Evolutionary conservation across 1,139 yeast species (phyloP), one percentile per base, ranked within the genome.

Genomic region (Schwanniomyces etchellsii): DNA sequence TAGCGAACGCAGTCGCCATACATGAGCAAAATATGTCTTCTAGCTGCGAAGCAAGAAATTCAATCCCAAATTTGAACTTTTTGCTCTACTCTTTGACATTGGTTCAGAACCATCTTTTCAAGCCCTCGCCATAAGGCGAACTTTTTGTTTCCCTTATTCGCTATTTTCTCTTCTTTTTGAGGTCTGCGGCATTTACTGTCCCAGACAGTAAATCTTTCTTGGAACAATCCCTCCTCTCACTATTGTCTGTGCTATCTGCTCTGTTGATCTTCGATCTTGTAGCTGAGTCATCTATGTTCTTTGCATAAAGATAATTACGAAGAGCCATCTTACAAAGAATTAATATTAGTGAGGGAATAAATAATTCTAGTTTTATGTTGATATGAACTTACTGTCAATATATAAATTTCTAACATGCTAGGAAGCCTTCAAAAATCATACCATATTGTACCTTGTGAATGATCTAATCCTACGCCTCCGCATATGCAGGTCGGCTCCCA

Each of bases 271-370:
- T 46, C 14, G 52, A 43, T 6, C 29, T 35, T 28, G 39, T 46
- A 35, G 31, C 41, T 11, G 36, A 36, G 41, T 59, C 57, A 29
- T 44, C 43, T 31, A 44, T 47, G 40, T 64, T 70, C 36, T 64
- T 64, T 7, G 71, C 70, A 39, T 64, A 64, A 32, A 64, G 37
- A 37, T 64, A 64, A 40, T 64, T 61, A 47, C 70, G 57, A 31
- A 64, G 53, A 3, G 70, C 71, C 71, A 64, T 64, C 18, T 23
- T 23, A 3, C 14, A n/a, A n/a, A n/a, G n/a, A n/a, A n/a, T n/a
- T n/a, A n/a, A n/a, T n/a, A n/a, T n/a, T n/a, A n/a, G n/a, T n/a
- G n/a, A n/a, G n/a, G n/a, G n/a, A n/a, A n/a, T n/a, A n/a, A n/a
- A n/a, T n/a, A n/a, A n/a, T n/a, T n/a, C n/a, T n/a, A n/a, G n/a